Conservation (phyloP, 805 yeast genomes). For the Isabelozyma rhagii region DNA sequence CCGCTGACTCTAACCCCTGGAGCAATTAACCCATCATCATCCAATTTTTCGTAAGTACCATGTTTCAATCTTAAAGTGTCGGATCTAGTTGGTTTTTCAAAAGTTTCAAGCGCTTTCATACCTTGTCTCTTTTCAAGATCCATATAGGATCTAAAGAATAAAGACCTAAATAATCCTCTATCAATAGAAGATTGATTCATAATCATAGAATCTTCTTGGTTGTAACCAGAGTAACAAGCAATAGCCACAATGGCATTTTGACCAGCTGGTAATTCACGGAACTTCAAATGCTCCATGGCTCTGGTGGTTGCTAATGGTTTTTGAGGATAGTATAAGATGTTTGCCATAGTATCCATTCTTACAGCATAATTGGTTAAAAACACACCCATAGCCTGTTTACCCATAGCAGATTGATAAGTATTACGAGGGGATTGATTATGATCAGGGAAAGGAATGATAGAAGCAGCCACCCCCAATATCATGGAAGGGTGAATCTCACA, state of each 20-base stretch:
- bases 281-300: conserved; percentile 95
- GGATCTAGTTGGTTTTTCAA: conserved; percentile 93
- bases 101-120: conserved; percentile 96
- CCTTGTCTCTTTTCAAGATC: conserved; percentile 98
- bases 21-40: conserved; percentile 95
- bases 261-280: conserved; percentile 98
- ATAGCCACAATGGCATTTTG: conserved; percentile 98
- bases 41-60: conserved; percentile 96
- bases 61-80: conserved; percentile 94
- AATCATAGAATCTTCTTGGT: conserved; percentile 99
- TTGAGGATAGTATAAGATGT: conserved; percentile 94
- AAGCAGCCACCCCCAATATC: conserved; percentile 98
- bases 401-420: conserved; percentile 99
- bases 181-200: conserved; percentile 98
- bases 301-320: conserved; percentile 97
- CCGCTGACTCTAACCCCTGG: conserved; percentile 99
- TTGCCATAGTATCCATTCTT: conserved; percentile 99
- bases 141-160: conserved; percentile 96
- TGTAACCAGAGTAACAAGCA: conserved; percentile 96
- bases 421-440: conserved; percentile 99
- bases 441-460: conserved; percentile 99
- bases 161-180: conserved; percentile 91
- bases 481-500: conserved; percentile 99
- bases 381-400: conserved; percentile 99
- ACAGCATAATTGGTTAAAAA: conserved; percentile 91